Percentiles rank a stretch among this genome's conserved stretches.
These are phyloP conservation scores for Colletotrichum shisoi DNA, from an alignment of 2,329 filamentous ascomycete species.

Conservation along the genomic window DNA sequence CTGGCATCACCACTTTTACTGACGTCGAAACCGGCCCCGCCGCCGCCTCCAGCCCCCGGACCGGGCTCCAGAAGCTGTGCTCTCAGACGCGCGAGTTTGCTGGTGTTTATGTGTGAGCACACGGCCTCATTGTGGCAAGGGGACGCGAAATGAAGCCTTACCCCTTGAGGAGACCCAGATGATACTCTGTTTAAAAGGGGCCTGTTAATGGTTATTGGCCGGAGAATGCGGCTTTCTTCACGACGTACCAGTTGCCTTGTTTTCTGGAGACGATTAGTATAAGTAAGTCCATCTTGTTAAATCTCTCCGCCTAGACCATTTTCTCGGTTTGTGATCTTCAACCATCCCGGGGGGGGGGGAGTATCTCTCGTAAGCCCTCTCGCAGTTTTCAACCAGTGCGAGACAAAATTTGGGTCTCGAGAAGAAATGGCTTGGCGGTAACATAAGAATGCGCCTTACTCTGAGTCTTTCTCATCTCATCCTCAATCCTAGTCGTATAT, in stretches of 20 bases:
- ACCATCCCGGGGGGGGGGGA: not conserved
- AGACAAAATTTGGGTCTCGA: not conserved
- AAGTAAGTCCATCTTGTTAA: not conserved
- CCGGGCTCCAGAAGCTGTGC: conserved; percentile 93
- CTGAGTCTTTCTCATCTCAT: conserved; percentile 99
- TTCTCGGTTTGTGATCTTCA: not conserved
- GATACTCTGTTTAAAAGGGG: conserved; percentile 74
- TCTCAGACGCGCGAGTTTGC: conserved; percentile 93
- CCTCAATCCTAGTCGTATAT: conserved; percentile 80
- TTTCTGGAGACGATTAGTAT: conserved; percentile 69
- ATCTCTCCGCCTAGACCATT: not conserved
- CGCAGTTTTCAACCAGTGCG: not conserved
- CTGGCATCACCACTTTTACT: conserved; percentile 96
- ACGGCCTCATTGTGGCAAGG: not conserved
- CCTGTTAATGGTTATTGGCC: conserved; percentile 19
- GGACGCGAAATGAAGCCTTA: conserved; percentile 52
- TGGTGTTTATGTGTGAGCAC: conserved; percentile 49
- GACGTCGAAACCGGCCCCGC: conserved; percentile 88
- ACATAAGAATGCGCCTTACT: conserved; percentile 65
- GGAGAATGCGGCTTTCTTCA: not conserved
- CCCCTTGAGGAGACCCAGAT: conserved; percentile 97
- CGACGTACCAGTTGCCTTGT: conserved; percentile 92
- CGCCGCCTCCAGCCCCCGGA: conserved; percentile 77
- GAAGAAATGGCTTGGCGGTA: not conserved
- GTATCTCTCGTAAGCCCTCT: not conserved